These are phyloP conservation scores for Monotropa hypopitys DNA, from an alignment of 179 eudicot genomes.

Conservation along the genomic window DNA sequence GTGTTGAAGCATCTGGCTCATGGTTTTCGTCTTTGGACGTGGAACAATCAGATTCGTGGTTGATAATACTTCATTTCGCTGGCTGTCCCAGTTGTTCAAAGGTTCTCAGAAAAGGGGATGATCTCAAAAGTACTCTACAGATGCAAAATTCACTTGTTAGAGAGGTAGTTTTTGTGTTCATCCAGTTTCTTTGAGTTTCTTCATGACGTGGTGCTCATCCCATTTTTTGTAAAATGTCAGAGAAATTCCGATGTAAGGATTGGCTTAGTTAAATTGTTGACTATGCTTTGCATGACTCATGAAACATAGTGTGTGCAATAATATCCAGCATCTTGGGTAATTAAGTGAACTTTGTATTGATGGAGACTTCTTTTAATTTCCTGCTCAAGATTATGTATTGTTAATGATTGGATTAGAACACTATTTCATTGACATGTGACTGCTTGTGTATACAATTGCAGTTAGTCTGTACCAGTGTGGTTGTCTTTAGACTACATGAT, in stretches of 20 bases:
- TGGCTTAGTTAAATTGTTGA: not conserved
- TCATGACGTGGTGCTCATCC: not conserved
- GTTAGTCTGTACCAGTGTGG: not conserved
- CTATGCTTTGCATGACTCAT: not conserved
- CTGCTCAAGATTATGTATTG: not conserved
- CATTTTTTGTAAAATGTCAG: not conserved
- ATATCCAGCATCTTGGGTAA: not conserved
- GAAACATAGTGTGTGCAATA: not conserved
- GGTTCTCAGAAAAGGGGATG: constrained; percentile 39
- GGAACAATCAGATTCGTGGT: constrained; percentile 58
- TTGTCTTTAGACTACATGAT: not conserved
- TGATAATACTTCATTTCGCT: constrained; percentile 35
- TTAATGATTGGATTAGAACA: not conserved
- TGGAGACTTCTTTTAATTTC: not conserved
- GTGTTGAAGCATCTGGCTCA: constrained; percentile 37
- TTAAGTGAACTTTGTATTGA: not conserved
- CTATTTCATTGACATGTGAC: not conserved
- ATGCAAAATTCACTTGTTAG: constrained; percentile 34
- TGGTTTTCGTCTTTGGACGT: constrained; percentile 47
- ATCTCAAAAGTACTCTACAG: constrained; percentile 35
- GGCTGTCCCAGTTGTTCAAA: constrained; percentile 63
- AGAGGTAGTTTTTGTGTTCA: constrained; percentile 33
- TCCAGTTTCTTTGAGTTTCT: not conserved
- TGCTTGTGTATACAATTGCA: not conserved
- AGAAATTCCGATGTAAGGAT: not conserved